Conservation (phyloP, 352 stramenopile species). For the Phytophthora tentaculata region DNA sequence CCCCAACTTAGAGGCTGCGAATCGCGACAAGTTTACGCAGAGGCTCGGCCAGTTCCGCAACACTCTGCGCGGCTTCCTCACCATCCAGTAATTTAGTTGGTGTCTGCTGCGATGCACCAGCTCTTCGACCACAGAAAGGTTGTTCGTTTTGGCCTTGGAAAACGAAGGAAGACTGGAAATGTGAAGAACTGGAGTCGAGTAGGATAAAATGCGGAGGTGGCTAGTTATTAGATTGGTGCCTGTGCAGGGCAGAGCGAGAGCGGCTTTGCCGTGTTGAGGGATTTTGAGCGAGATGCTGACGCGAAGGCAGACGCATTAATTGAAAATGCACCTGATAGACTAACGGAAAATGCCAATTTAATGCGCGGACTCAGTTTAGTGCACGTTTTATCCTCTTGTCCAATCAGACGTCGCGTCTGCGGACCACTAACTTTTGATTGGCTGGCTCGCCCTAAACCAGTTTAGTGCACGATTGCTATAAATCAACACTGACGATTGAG, state of each 20-base stretch:
- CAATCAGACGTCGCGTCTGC: too few species aligned
- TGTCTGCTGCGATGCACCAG: constrained; percentile 13
- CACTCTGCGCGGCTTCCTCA: constrained; percentile 94
- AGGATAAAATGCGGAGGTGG: constrained; percentile 18
- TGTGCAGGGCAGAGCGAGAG: constrained; percentile 9
- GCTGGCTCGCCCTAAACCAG: too few species aligned
- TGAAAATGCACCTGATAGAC: too few species aligned
- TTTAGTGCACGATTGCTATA: too few species aligned
- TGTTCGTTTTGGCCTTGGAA: constrained; percentile 12
- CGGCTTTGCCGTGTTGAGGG: constrained; percentile 22
- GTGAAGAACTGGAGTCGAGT: too few species aligned
- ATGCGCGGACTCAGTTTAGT: too few species aligned
- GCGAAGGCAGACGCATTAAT: constrained; percentile 24
- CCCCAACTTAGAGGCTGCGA: constrained; percentile 96
- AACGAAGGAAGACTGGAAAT: too few species aligned
- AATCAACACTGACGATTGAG: too few species aligned
- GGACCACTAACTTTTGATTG: too few species aligned
- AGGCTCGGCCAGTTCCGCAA: constrained; percentile 97
- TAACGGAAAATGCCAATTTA: too few species aligned
- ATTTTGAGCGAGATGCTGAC: constrained; percentile 30
- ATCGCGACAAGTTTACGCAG: constrained; percentile 98
- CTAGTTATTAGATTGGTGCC: constrained; percentile 30
- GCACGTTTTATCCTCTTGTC: too few species aligned
- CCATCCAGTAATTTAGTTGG: constrained; percentile 67
- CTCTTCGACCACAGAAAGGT: not conserved